phyloP scores from a whole-genome alignment of 1,284 basidiomycete species.

The Polyporus tsugae region DNA sequence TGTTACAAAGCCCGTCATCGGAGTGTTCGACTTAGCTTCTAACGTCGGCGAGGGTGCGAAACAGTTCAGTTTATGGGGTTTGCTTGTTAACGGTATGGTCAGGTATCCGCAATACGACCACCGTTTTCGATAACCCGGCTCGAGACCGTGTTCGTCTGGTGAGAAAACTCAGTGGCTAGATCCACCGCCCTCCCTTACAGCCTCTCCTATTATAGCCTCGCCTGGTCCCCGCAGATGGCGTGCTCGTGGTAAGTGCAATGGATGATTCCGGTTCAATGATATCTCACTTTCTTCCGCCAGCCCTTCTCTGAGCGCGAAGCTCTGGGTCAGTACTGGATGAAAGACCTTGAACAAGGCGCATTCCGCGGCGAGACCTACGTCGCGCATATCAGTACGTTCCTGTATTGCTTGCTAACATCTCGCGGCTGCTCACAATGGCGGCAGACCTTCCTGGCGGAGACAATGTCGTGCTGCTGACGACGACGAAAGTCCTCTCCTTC shows the following conservation, averaged over 20 bases:
- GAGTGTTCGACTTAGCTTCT: conserved; percentile 95
- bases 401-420: background rate
- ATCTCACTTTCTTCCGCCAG: conserved; percentile 46
- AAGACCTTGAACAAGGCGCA: conserved; percentile 88
- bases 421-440: background rate
- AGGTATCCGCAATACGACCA: conserved; percentile 98
- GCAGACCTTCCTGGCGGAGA: conserved; percentile 74
- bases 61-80: no score
- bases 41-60: conserved; percentile 90
- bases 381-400: conserved; percentile 82
- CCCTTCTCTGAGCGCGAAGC: conserved; percentile 92
- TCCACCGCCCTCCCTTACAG: background rate
- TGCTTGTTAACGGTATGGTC: background rate
- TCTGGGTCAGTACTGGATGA: conserved; percentile 96
- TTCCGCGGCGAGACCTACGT: conserved; percentile 90
- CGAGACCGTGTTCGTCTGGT: conserved; percentile 89
- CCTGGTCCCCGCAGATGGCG: conserved; percentile 86
- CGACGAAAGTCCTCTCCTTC: conserved; percentile 83
- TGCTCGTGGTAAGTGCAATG: conserved; percentile 67
- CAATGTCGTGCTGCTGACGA: conserved; percentile 86
- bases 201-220: conserved; percentile 66
- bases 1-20: conserved; percentile 97
- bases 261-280: background rate
- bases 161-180: conserved; percentile 37
- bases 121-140: conserved; percentile 94